Percentiles rank a stretch among this genome's conserved stretches.
These are phyloP conservation scores for Penicillium coffeae DNA, from an alignment of 495 filamentous ascomycete genomes.

Conservation along the genomic window DNA sequence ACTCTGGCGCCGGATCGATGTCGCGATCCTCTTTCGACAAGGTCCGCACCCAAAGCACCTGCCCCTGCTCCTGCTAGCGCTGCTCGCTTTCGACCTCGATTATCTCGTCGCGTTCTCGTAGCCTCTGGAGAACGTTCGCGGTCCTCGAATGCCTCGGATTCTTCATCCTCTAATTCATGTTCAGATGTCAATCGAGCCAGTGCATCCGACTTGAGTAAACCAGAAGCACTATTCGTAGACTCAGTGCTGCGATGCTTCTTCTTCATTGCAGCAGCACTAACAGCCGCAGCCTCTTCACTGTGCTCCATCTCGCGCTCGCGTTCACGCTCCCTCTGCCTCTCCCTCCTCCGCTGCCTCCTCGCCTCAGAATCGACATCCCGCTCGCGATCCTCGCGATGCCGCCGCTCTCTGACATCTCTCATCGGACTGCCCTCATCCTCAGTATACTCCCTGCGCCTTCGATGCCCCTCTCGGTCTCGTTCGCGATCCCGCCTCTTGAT, in stretches of 20 bases:
- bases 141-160: neutral
- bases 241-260: constrained; percentile 39
- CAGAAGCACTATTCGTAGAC: constrained; percentile 37
- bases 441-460: constrained; percentile 10
- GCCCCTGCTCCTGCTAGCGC: constrained; percentile 23
- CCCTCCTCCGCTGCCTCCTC: constrained; percentile 13
- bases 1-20: constrained; percentile 52
- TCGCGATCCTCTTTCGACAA: constrained; percentile 28
- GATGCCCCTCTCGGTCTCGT: constrained; percentile 27
- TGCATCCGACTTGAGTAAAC: constrained; percentile 48
- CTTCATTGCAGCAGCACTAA: constrained; percentile 4
- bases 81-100: constrained; percentile 28
- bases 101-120: constrained; percentile 36
- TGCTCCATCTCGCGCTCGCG: constrained; percentile 4
- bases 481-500: constrained; percentile 28
- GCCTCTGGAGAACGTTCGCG: constrained; percentile 18
- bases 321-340: constrained; percentile 3
- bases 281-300: constrained; percentile 12
- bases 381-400: constrained; percentile 15
- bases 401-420: constrained; percentile 19
- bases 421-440: constrained; percentile 22
- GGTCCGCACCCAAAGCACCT: constrained; percentile 17
- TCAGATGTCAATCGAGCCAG: constrained; percentile 59
- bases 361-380: constrained; percentile 11
- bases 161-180: constrained; percentile 43